These are phyloP conservation scores for Sporothrix luriei DNA, from an alignment of 2,329 filamentous ascomycete species.

Conservation along the genomic window DNA sequence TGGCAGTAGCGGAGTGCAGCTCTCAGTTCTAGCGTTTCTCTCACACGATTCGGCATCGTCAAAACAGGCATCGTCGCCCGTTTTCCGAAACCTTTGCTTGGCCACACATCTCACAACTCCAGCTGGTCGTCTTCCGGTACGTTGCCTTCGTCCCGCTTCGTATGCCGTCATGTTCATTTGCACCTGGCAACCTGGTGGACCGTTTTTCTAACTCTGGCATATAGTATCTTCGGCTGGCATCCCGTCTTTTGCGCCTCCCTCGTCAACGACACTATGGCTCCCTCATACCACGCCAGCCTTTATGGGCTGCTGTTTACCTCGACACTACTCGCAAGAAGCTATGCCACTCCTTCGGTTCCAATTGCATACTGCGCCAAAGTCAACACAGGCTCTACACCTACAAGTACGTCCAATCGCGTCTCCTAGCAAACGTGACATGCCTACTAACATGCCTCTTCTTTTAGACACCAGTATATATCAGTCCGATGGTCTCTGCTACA, in stretches of 20 bases:
- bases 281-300: constrained; percentile 23
- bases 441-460: constrained; percentile 11
- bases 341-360: constrained; percentile 40
- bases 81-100: neutral
- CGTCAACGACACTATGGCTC: constrained; percentile 25
- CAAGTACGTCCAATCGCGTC: constrained; percentile 46
- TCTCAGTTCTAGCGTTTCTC: constrained; percentile 24
- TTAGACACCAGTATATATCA: constrained; percentile 62
- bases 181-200: neutral
- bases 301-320: constrained; percentile 35
- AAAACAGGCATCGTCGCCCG: neutral
- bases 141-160: neutral
- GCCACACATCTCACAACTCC: neutral
- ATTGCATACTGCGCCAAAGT: constrained; percentile 52
- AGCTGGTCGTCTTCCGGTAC: neutral
- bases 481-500: constrained; percentile 69
- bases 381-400: constrained; percentile 49
- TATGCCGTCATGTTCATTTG: neutral
- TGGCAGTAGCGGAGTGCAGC: constrained; percentile 28
- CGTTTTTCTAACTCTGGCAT: neutral
- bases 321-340: constrained; percentile 36
- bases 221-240: neutral
- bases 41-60: neutral
- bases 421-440: neutral
- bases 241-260: neutral